phyloP scores from a whole-genome alignment of 75 land plant species.

The Cryptomeria japonica region DNA sequence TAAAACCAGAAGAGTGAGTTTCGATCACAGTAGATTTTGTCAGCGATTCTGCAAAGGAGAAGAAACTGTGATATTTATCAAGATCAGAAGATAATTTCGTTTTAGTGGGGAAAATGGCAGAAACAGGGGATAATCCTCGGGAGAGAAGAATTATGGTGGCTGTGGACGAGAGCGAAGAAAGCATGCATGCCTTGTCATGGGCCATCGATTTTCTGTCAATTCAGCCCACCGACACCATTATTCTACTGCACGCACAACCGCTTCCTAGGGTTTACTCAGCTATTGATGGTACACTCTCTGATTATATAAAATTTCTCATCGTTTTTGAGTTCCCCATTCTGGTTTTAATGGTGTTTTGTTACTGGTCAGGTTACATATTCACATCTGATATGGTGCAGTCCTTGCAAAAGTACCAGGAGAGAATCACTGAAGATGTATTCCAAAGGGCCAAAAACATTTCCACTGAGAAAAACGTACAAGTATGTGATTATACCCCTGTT shows the following conservation, averaged over 20 bases:
- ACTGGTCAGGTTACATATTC: constrained; percentile 44
- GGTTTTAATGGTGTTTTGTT: neutral
- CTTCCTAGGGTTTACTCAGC: constrained; percentile 36
- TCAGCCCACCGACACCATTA: constrained; percentile 17
- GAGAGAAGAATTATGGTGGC: constrained; percentile 46
- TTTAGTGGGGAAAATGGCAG: constrained; percentile 6
- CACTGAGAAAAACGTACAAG: constrained; percentile 13
- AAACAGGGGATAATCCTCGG: neutral
- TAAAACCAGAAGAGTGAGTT: neutral
- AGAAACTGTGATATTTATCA: too few relatives aligned
- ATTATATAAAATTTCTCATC: neutral
- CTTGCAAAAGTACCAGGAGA: constrained; percentile 32
- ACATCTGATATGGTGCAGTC: constrained; percentile 32
- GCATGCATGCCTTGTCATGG: constrained; percentile 63
- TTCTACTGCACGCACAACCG: constrained; percentile 58
- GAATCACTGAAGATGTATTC: constrained; percentile 47
- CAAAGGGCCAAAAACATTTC: constrained; percentile 46
- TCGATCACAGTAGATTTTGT: neutral
- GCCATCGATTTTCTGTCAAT: constrained; percentile 25
- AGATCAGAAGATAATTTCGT: too few relatives aligned
- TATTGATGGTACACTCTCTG: constrained; percentile 58
- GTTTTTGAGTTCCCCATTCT: too few relatives aligned
- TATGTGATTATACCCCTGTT: too few relatives aligned
- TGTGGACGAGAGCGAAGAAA: constrained; percentile 66
- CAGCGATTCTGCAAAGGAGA: too few relatives aligned